Evolutionary conservation across 768 basidiomycete species (phyloP), one percentile per base, ranked within the genome.

Genomic region (Leucogyrophana mollusca): DNA sequence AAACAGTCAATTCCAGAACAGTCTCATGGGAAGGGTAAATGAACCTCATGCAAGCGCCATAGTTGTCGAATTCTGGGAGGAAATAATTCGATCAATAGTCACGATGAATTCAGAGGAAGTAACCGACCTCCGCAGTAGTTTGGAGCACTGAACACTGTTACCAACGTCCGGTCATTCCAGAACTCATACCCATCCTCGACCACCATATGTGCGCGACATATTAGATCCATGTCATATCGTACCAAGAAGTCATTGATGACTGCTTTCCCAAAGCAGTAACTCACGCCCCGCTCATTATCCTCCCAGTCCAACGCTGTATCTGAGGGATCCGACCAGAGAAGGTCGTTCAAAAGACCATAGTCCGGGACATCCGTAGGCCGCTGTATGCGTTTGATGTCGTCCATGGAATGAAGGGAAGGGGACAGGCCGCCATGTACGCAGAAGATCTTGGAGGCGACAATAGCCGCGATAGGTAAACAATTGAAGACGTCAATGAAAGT

Each of bases 401-500:
- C 96, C 94, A 99, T 98, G 36, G 91, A 80, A 64, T 92, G 85
- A 35, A 95, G 75, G 14, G 90, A 92, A 17, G 93, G 93, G 8
- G 92, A 94, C 32, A 99, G 80, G 16, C 96, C 94, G 24, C 93
- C 91, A 59, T 99, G 96, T 11, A 99, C 96, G 62, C 96, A 98
- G 70, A 99, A 99, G 61, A 99, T 99, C 75, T 99, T 99, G 57
- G 92, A 93, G 7, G 95, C 96, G 40, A 99, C 96, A 61, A 99
- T 90, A 24, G 96, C 94, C 33, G 95, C 94, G 60, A 99, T 98
- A 40, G 96, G 96, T 10, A 99, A 82, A 60, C 94, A 94, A 70
- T 99, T 98, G 80, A 99, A 99, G 48, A 97, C 95, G 71, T 99
- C 96, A 66, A 98, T 91, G 68, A 99, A 98, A 2, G 93, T 94